Base-by-base conservation (phyloP, 108 stramenopile species). In the Skeletonema potamos region DNA sequence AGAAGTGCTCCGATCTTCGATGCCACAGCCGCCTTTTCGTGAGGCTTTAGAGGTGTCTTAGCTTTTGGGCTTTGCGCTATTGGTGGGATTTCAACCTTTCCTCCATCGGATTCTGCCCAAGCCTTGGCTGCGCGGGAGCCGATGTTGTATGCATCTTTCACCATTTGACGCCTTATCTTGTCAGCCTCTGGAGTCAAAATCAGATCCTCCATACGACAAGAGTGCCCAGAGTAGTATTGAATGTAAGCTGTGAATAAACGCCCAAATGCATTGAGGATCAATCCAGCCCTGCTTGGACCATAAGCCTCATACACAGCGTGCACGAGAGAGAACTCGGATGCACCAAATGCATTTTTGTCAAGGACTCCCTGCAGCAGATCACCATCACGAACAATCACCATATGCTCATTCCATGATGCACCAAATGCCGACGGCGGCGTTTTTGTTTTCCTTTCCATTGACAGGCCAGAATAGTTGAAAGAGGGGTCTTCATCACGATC, bases 261-360 rank as follows among this genome's bases (percentile, higher is more conserved):
- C 5, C 97, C 97, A 9, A 99, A 70, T 0, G 97, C 81, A 76
- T 98, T 94, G 4, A 98, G 77, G 17, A 98, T 64, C 12, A 92
- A 66, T 2, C 94, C 96, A 4, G 98, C 98, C 51, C 92, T 89
- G 60, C 79, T 79, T 24, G 94, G 85, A n/a, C 98, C 98, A 74
- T 97, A 98, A 8, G 97, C 86, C 83, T 98, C 98, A 64, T 94
- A 97, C 4, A 99, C 92, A 34, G 96, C 93, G 85, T 99, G 99
- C 0, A 99, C 96, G 2, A 99, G 73, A 9, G 89, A 93, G 77
- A 93, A 92, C 17, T 93, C 98, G 4, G 92, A 86, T 28, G 96
- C 86, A 10, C 99, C 98, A 80, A 99, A 97, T 3, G 97, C 93
- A 20, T 89, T 87, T 82, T 99, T 99, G 77, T 99, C 99, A 59